phyloP scores from a whole-genome alignment of 208 protist species.

The Crithidia sp. region DNA sequence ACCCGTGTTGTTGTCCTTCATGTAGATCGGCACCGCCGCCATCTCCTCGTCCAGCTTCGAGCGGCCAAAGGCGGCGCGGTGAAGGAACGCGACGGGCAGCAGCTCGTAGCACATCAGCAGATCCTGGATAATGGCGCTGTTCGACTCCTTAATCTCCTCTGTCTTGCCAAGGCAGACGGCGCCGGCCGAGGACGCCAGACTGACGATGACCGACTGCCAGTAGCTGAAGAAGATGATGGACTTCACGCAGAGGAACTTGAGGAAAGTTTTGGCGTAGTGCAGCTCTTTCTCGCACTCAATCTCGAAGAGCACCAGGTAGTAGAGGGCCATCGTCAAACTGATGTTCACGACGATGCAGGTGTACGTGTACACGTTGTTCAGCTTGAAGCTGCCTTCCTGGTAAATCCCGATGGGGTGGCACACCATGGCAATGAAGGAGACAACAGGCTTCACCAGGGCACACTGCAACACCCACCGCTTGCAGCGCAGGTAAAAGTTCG shows the following conservation, averaged over 20 bases:
- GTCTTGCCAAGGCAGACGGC: constrained; percentile 57
- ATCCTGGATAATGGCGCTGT: constrained; percentile 72
- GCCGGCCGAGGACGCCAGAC: constrained; percentile 42
- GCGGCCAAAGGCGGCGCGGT: constrained; percentile 78
- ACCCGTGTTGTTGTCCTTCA: constrained; percentile 68
- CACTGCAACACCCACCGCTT: constrained; percentile 93
- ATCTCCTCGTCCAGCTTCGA: constrained; percentile 81
- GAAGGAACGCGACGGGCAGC: constrained; percentile 80
- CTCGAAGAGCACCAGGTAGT: constrained; percentile 91
- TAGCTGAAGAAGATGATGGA: constrained; percentile 91
- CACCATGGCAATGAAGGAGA: constrained; percentile 75
- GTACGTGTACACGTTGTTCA: constrained; percentile 84
- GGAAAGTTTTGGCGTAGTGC: constrained; percentile 81
- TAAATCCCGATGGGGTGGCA: constrained; percentile 67
- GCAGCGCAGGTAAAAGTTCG: constrained; percentile 79
- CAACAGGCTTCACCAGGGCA: constrained; percentile 83
- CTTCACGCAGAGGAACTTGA: constrained; percentile 92
- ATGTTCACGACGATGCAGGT: constrained; percentile 86
- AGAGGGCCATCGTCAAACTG: constrained; percentile 78
- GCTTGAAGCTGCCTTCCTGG: constrained; percentile 62
- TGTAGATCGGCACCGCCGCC: constrained; percentile 80
- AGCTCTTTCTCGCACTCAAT: constrained; percentile 81
- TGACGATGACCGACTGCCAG: constrained; percentile 83
- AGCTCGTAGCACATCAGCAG: constrained; percentile 89
- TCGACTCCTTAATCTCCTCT: constrained; percentile 48